Base-by-base conservation (phyloP, 2,329 filamentous ascomycete genomes). In the Exophiala viscosa region DNA sequence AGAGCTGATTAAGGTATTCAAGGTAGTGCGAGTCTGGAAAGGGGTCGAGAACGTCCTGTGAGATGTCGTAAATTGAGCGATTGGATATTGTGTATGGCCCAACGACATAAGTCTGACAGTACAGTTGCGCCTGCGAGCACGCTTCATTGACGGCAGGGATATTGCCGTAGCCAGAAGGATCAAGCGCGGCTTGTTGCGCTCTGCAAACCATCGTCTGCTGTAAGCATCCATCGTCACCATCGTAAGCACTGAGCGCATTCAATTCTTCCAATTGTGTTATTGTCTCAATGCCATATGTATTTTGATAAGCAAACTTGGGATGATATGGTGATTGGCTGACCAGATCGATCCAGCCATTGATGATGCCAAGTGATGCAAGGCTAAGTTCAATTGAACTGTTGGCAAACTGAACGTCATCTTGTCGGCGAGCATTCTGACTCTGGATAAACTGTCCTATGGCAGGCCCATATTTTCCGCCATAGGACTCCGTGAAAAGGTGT, bases 271-370 rank as follows among this genome's bases (percentile, higher is more conserved):
- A 47, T 50, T 62, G 61, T 11, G 45, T 50, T 74, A 87, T 77
- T 2, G 78, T 73, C 57, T 80, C 64, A 51, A 87, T 76, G 7
- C 77, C 81, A 64, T 87, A 90, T 0, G 84, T 72, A 52, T 75
- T 75, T 11, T 57, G 28, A 45, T 67, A 69, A 4, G 72, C 70
- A 44, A 71, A 72, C 20, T 67, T 64, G 1, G 71, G 69, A 52
- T 73, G 73, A 42, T 64, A 70, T 1, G 63, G 64, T 5, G 60
- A 60, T 47, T 89, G 84, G 1, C 83, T 74, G 28, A 82, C 66
- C 60, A 80, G 75, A 63, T 90, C 87, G 33, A 90, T 73, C 58
- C 85, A 81, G 10, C 85, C 86, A 65, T 90, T 88, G 52, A 88
- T 73, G 52, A 90, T 86, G 17, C 86, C 85, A 0, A 90, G 68